These are phyloP conservation scores for Hypsizygus marmoreus DNA, from an alignment of 768 basidiomycete species.

Conservation along the genomic window DNA sequence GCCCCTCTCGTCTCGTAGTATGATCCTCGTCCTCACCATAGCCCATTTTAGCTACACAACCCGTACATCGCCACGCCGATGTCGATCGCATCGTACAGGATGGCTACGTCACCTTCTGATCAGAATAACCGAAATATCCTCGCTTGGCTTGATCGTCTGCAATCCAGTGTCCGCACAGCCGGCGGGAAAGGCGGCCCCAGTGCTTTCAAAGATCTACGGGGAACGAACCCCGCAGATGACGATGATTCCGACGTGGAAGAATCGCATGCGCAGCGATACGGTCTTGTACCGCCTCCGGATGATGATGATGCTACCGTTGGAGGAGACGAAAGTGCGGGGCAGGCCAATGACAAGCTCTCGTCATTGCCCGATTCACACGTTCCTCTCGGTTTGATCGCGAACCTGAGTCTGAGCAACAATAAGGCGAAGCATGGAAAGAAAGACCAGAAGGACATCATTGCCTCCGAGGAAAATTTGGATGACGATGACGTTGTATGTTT, in stretches of 20 bases:
- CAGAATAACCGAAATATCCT: constrained; percentile 65
- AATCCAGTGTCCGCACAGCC: constrained; percentile 56
- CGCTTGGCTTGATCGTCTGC: constrained; percentile 76
- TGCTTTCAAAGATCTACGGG: constrained; percentile 48
- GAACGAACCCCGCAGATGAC: constrained; percentile 27
- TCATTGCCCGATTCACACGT: constrained; percentile 70
- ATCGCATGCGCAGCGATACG: constrained; percentile 21
- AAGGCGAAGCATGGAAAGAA: constrained; percentile 43
- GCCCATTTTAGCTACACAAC: constrained; percentile 63
- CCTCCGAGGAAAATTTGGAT: constrained; percentile 47
- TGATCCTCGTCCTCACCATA: constrained; percentile 3
- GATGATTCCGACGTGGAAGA: constrained; percentile 48
- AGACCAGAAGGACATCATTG: constrained; percentile 35
- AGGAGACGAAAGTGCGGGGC: constrained; percentile 35
- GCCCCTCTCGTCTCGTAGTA: background rate
- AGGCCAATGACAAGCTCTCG: constrained; percentile 47
- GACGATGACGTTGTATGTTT: constrained; percentile 66
- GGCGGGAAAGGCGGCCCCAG: constrained; percentile 43
- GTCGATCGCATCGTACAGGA: constrained; percentile 75
- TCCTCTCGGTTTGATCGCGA: constrained; percentile 75
- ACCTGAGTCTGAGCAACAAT: constrained; percentile 63
- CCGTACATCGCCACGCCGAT: constrained; percentile 80
- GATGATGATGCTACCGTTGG: constrained; percentile 28
- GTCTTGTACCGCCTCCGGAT: constrained; percentile 21
- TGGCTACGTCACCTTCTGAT: constrained; percentile 78